Evolutionary conservation across 495 filamentous ascomycete species (phyloP).

Genomic region (Aspergillus hancockii): DNA sequence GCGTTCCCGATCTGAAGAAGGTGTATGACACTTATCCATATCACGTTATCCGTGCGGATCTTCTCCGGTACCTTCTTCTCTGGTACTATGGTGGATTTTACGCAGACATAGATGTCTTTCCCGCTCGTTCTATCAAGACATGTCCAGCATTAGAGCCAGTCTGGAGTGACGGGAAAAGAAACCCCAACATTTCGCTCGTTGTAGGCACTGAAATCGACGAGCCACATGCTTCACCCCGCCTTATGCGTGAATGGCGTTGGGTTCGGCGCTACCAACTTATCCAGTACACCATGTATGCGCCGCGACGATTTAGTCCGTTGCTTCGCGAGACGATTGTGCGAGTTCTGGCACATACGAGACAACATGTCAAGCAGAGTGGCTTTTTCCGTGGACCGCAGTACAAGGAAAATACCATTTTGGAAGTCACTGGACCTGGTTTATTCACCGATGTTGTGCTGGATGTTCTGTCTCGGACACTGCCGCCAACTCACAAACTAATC

Average conservation of each 20-base stretch:
- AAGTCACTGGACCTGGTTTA: conserved; percentile 41
- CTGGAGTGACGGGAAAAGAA: conserved; percentile 8
- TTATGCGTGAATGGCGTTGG: conserved; percentile 45
- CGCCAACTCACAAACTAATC: conserved; percentile 31
- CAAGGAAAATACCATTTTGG: conserved; percentile 32
- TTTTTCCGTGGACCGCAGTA: conserved; percentile 24
- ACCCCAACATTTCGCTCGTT: conserved; percentile 36
- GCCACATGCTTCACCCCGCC: conserved; percentile 34
- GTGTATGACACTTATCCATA: conserved; percentile 38
- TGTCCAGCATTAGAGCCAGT: conserved; percentile 33
- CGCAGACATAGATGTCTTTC: conserved; percentile 48
- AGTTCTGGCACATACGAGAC: conserved; percentile 37
- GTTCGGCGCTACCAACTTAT: conserved; percentile 39
- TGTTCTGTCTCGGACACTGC: conserved; percentile 34
- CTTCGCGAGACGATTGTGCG: conserved; percentile 39
- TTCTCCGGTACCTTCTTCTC: conserved; percentile 52
- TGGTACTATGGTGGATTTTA: conserved; percentile 54
- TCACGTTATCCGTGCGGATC: conserved; percentile 44
- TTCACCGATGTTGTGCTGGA: conserved; percentile 46
- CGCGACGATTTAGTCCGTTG: conserved; percentile 41
- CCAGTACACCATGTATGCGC: conserved; percentile 45
- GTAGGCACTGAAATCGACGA: conserved; percentile 46
- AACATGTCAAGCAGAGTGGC: conserved; percentile 19
- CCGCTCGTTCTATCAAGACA: conserved; percentile 29
- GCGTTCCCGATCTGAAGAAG: conserved; percentile 31